Evolutionary conservation across 495 filamentous ascomycete genomes (phyloP).

Genomic region (Aspergillus avenaceus): DNA sequence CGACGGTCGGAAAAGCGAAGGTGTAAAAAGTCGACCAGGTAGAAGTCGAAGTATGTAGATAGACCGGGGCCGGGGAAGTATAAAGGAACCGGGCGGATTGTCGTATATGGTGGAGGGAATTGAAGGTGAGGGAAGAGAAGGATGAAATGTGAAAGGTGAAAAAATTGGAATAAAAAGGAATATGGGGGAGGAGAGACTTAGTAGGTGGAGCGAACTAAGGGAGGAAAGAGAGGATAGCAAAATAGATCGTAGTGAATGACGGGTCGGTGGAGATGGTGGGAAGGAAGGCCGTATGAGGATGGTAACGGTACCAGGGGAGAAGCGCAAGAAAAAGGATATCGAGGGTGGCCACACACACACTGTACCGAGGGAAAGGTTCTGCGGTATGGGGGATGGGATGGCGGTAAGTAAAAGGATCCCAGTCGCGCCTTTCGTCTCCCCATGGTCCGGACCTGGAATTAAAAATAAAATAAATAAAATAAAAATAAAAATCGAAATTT

Average conservation of each 20-base stretch:
- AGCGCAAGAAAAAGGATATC: constrained; percentile 14
- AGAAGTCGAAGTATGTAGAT: constrained; percentile 3
- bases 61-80: constrained; percentile 3
- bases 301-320: constrained; percentile 30
- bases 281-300: constrained; percentile 15
- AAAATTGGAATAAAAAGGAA: constrained; percentile 14
- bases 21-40: constrained; percentile 4
- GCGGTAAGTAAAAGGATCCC: constrained; percentile 21
- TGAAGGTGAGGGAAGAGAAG: constrained; percentile 3
- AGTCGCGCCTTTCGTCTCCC: constrained; percentile 16
- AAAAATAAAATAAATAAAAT: constrained; percentile 2
- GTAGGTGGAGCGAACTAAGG: constrained; percentile 20
- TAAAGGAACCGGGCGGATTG: constrained; percentile 11
- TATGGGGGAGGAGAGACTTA: constrained; percentile 20
- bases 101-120: constrained; percentile 8
- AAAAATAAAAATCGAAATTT: constrained; percentile 11
- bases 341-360: constrained; percentile 18
- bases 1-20: constrained; percentile 1
- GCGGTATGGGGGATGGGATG: constrained; percentile 9
- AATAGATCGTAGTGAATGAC: constrained; percentile 11
- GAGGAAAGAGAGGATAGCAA: constrained; percentile 21
- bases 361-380: constrained; percentile 25
- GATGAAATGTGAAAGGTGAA: constrained; percentile 4
- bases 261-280: constrained; percentile 22
- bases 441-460: constrained; percentile 11